Evolutionary conservation across 2,329 filamentous ascomycete species (phyloP), one percentile per base, ranked within the genome.

Genomic region (Canariomyces notabilis): DNA sequence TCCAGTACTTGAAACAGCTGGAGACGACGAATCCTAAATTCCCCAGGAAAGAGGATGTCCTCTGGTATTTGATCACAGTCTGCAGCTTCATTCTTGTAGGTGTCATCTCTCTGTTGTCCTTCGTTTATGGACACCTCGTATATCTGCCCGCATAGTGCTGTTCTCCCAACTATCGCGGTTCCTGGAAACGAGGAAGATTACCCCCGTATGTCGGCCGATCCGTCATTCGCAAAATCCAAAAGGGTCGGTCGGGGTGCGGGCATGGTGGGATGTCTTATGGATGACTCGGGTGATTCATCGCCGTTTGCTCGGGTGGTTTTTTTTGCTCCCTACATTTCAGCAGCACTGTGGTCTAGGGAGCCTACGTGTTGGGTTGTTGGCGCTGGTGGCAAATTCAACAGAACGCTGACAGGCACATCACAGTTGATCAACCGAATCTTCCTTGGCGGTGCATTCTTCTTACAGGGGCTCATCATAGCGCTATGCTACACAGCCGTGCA

Each of bases 401-500:
- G 46, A 37, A 43, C 40, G 50, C 56, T 59, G 55, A 60, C 49
- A 33, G 26, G 20, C 42, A 34, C 39, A 38, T 12, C 37, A 49
- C 55, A 82, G 78, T 62, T 68, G 42, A 59, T 79, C 42, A 77
- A 77, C 59, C 72, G 74, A 51, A 57, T 72, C 49, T 60, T 79
- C 44, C 67, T 83, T 21, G 70, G 73, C 42, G 68, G 70, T 36
- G 63, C 65, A 47, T 68, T 75, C 38, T 81, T 84, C 56, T 67
- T 76, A 15, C 65, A 69, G 58, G 85, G 85, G 11, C 75, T 98
- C 44, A 82, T 86, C 42, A 72, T 95, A 50, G 88, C 89, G 33
- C 77, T 95, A 61, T 74, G 73, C 57, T 96, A 96, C 64, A 95
- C 89, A 5, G 87, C 82, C 54, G 82, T 83, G 1, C 89, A 95